Evolutionary conservation across 2,329 filamentous ascomycete species (phyloP).

Genomic region (Nemania sp.): DNA sequence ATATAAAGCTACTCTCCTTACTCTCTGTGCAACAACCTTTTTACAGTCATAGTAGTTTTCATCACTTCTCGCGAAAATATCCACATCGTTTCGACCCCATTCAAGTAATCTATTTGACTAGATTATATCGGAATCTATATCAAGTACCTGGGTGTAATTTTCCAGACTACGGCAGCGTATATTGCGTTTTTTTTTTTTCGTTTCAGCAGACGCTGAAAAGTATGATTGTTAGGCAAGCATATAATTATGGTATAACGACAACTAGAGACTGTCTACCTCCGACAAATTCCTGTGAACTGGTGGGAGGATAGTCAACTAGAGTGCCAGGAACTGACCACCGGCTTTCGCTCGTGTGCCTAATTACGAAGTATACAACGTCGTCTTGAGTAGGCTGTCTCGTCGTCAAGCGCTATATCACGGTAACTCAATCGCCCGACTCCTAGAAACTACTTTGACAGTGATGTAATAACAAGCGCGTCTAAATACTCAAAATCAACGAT

Average conservation of each 20-base stretch:
- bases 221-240: not conserved
- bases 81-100: too few relatives aligned
- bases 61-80: too few relatives aligned
- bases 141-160: too few relatives aligned
- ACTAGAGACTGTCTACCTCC: not conserved
- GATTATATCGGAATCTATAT: too few relatives aligned
- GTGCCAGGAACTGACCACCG: conserved; percentile 68
- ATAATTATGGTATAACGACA: not conserved
- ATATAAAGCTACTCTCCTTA: too few relatives aligned
- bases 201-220: too few relatives aligned
- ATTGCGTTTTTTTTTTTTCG: too few relatives aligned
- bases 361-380: conserved; percentile 57
- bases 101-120: too few relatives aligned
- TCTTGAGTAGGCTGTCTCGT: conserved; percentile 59
- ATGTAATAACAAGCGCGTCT: conserved; percentile 8
- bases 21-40: too few relatives aligned
- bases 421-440: conserved; percentile 29
- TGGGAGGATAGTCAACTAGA: conserved; percentile 50
- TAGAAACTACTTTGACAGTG: conserved; percentile 17
- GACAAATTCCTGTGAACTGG: conserved; percentile 34
- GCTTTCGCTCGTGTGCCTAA: conserved; percentile 53
- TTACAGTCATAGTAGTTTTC: too few relatives aligned
- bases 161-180: too few relatives aligned
- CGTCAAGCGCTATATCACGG: conserved; percentile 45
- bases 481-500: conserved; percentile 8